A percentile compares a stretch with the other conserved stretches of the same genome.
These are phyloP conservation scores for Emmonsiellopsis sp. DNA, from an alignment of 2,329 filamentous ascomycete species.

Conservation along the genomic window DNA sequence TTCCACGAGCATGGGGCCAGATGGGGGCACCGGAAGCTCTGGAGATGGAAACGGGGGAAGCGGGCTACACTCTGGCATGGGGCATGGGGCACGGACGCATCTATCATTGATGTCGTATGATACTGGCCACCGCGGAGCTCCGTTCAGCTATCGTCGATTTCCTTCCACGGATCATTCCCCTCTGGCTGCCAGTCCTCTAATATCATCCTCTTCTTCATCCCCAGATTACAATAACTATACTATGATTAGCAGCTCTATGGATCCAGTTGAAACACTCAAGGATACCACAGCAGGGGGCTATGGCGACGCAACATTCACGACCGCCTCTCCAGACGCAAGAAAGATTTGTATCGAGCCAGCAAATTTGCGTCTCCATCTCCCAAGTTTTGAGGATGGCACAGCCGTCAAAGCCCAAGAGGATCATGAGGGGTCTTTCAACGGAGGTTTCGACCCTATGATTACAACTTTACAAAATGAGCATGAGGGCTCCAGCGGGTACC, in stretches of 20 bases:
- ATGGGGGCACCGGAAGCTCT: slow-evolving; percentile 45
- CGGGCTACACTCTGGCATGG: slow-evolving; percentile 22
- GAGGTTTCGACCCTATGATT: slow-evolving; percentile 23
- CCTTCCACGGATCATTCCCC: slow-evolving; percentile 26
- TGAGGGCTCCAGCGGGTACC: slow-evolving; percentile 16
- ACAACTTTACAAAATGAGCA: slow-evolving; percentile 21
- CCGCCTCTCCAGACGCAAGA: slow-evolving; percentile 14
- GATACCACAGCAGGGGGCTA: slow-evolving; percentile 24
- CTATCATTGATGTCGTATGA: slow-evolving; percentile 28
- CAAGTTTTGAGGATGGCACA: slow-evolving; percentile 19
- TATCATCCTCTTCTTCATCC: slow-evolving; percentile 28
- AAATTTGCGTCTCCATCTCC: slow-evolving; percentile 16
- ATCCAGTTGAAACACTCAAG: slow-evolving; percentile 31
- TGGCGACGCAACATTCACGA: slow-evolving; percentile 20
- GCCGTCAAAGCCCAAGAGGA: slow-evolving; percentile 18
- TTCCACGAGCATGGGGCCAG: slow-evolving; percentile 60
- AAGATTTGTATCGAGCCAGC: slow-evolving; percentile 15
- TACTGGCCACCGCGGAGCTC: slow-evolving; percentile 20
- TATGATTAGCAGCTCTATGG: slow-evolving; percentile 29
- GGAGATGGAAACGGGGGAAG: slow-evolving; percentile 22
- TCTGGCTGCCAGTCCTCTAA: slow-evolving; percentile 28
- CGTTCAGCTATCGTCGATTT: slow-evolving; percentile 30
- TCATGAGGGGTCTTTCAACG: slow-evolving; percentile 17
- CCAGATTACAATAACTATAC: slow-evolving; percentile 27
- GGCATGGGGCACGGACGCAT: slow-evolving; percentile 21